Percentiles rank a stretch among this genome's conserved stretches.
These are phyloP conservation scores for Pichia sporocuriosa DNA, from an alignment of 805 yeast genomes.

Conservation along the genomic window DNA sequence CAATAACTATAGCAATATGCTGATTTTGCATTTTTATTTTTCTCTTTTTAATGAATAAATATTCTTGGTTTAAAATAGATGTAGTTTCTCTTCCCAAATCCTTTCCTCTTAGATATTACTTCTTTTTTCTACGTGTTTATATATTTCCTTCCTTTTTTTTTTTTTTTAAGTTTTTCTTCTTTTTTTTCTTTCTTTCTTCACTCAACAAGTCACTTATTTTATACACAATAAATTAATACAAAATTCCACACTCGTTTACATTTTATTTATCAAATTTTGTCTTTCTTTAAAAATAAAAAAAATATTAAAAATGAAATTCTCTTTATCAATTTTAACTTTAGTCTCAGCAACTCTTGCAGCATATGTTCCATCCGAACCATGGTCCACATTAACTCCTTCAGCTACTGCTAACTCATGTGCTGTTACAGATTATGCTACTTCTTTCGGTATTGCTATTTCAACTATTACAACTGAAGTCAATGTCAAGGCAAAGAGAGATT, in stretches of 20 bases:
- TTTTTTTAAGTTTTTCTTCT: neutral
- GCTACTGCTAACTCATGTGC: constrained; percentile 41
- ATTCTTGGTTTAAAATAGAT: no score
- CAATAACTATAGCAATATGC: no score
- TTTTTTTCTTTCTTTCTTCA: neutral
- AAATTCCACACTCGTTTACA: neutral
- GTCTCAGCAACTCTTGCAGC: constrained; percentile 51
- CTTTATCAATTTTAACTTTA: constrained; percentile 32
- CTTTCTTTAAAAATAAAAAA: neutral
- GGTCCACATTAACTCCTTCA: constrained; percentile 65
- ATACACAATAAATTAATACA: neutral
- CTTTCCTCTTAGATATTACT: neutral
- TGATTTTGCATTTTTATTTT: no score
- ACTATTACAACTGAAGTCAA: constrained; percentile 37
- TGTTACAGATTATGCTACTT: constrained; percentile 45
- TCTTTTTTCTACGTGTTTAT: constrained; percentile 1
- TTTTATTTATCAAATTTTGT: neutral
- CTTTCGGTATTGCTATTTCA: constrained; percentile 67
- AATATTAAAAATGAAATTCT: constrained; percentile 12
- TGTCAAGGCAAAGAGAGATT: constrained; percentile 27
- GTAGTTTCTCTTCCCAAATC: neutral
- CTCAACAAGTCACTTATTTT: neutral
- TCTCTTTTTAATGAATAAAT: no score
- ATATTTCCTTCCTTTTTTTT: no score
- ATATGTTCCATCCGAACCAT: constrained; percentile 58